Conservation (phyloP, 1,284 basidiomycete species). For the Singerocomus inundabilis region DNA sequence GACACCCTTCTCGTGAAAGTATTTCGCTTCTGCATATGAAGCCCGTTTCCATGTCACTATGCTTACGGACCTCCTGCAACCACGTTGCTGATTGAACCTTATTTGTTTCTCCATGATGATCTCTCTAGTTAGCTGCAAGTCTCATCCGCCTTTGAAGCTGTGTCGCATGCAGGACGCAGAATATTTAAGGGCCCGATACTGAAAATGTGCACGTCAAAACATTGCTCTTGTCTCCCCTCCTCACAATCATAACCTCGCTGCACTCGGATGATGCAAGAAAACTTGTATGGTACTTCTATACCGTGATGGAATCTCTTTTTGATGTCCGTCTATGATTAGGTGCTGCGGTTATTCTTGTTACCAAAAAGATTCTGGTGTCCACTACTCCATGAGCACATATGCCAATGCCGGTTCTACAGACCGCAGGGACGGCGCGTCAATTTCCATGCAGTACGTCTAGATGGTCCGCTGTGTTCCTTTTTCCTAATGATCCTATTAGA, state of each 20-base stretch:
- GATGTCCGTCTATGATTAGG: slow-evolving; percentile 9
- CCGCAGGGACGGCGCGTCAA: background rate
- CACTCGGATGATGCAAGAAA: slow-evolving; percentile 12
- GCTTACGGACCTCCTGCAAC: background rate
- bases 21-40: background rate
- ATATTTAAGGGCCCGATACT: slow-evolving; percentile 8
- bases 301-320: background rate
- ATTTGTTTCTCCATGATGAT: background rate
- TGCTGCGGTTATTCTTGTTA: background rate
- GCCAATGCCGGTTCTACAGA: background rate
- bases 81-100: background rate
- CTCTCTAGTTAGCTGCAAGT: background rate
- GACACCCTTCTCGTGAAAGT: too few relatives aligned
- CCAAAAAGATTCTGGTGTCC: background rate
- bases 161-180: slow-evolving; percentile 2
- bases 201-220: background rate
- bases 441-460: slow-evolving; percentile 7
- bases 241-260: background rate
- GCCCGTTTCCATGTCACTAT: background rate
- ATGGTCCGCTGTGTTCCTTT: background rate
- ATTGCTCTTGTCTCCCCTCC: background rate
- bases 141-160: slow-evolving; percentile 11
- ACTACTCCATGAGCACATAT: background rate
- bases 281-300: slow-evolving; percentile 6
- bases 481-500: slow-evolving; percentile 10